Evolutionary conservation across 2,329 filamentous ascomycete genomes (phyloP), one percentile per base, ranked within the genome.

Genomic region (Alternaria brassicicola): DNA sequence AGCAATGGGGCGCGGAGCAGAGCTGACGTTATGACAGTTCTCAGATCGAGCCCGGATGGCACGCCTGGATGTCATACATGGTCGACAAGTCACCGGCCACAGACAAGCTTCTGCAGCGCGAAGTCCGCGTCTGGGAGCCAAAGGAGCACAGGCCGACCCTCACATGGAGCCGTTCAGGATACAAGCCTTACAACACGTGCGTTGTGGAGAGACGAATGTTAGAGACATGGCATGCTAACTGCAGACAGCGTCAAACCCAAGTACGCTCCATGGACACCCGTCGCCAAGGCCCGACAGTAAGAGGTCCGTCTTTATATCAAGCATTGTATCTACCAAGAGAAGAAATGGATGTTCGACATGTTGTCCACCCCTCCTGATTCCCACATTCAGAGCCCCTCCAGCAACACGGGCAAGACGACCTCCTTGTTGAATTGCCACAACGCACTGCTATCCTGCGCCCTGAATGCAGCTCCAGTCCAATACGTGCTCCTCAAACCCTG

Each of bases 41-140:
- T 58, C 92, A 97, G 53, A 91, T 97, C 71, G 94, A 98, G 80
- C 93, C 94, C 49, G 91, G 94, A 79, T 99, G 95, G 95, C 95
- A 98, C 81, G 92, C 91, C 28, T 99, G 95, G 95, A 93, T 99
- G 70, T 92, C 92, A 66, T 98, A 99, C 81, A 83, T 88, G 80
- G 89, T 97, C 71, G 93, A 98, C 79, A 90, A 91, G 79, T 88
- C 94, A 35, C 95, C 95, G 2, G 86, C 84, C 35, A 80, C 89
- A 73, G 95, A 99, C 77, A 82, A 88, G 51, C 78, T 95, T 62
- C 74, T 96, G 63, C 85, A 88, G 70, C 81, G 88, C 51, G 84
- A 87, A 67, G 78, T 87, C 45, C 86, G 92, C 62, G 78, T 83
- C 35, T 98, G 93, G 90, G 93, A 97, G 77, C 84, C 88, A 59